A percentile compares a stretch with the other conserved stretches of the same genome.
These are phyloP conservation scores for Terfezia boudieri DNA, from an alignment of 495 filamentous ascomycete genomes.

Conservation along the genomic window DNA sequence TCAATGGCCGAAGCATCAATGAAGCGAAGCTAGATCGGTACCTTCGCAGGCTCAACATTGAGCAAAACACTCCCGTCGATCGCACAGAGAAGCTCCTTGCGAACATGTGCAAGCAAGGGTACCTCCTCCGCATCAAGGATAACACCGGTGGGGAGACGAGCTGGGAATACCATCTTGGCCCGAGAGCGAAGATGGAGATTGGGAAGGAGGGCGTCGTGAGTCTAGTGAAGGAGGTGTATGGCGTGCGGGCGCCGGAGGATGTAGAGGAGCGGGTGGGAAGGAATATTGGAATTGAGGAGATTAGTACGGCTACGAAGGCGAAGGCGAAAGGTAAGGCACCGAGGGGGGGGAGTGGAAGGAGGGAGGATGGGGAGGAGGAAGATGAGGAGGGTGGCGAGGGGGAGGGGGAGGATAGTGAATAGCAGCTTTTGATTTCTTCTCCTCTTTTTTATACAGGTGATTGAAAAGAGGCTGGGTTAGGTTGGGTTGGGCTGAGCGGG, in stretches of 20 bases:
- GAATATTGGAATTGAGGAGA: not conserved
- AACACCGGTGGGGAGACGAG: slow-evolving; percentile 35
- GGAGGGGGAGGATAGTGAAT: not conserved
- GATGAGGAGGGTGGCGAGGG: too few species aligned
- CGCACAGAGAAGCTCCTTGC: slow-evolving; percentile 55
- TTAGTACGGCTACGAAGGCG: not conserved
- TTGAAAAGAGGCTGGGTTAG: too few species aligned
- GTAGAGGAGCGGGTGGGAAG: slow-evolving; percentile 18
- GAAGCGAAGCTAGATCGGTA: slow-evolving; percentile 54
- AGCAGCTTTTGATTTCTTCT: not conserved
- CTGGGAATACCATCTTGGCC: slow-evolving; percentile 22
- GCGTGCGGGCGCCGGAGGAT: slow-evolving; percentile 16
- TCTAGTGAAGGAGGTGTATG: slow-evolving; percentile 42
- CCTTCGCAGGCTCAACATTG: slow-evolving; percentile 51
- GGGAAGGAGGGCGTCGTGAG: slow-evolving; percentile 56
- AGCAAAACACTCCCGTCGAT: slow-evolving; percentile 49
- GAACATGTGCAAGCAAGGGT: slow-evolving; percentile 59
- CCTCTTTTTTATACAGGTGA: too few species aligned
- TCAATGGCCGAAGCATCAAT: slow-evolving; percentile 46
- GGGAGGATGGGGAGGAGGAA: not conserved
- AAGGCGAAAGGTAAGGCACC: not conserved
- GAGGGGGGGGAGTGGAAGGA: not conserved
- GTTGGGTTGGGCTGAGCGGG: too few species aligned
- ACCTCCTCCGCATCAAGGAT: slow-evolving; percentile 52
- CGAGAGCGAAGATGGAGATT: slow-evolving; percentile 23